A percentile compares a stretch with the other conserved stretches of the same genome.
Evolutionary conservation across 202 grass and related monocot genomes (phyloP).

Genomic region (Elaeis oleifera): DNA sequence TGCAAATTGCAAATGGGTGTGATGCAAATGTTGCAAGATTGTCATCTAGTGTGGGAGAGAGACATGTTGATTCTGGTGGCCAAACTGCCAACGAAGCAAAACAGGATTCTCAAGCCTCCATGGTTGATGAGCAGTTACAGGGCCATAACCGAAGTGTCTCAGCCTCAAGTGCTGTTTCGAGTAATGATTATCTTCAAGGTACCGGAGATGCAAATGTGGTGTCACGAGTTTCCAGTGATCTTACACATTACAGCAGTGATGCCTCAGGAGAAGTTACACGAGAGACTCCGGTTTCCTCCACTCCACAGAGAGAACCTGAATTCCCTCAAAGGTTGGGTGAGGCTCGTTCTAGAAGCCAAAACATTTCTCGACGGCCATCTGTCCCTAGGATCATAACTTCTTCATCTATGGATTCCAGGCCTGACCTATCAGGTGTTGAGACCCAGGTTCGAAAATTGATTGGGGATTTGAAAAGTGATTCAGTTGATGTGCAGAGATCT

Average conservation of each 20-base stretch:
- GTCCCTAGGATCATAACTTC: constrained; percentile 21
- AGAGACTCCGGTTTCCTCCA: constrained; percentile 36
- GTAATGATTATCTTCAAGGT: constrained; percentile 27
- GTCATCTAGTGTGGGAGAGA: constrained; percentile 33
- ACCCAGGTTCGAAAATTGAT: constrained; percentile 58
- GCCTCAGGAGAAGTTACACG: constrained; percentile 56
- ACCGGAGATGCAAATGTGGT: constrained; percentile 36
- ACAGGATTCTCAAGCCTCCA: constrained; percentile 35
- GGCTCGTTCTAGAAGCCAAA: constrained; percentile 31
- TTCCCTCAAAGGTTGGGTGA: constrained; percentile 40
- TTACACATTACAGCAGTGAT: constrained; percentile 71
- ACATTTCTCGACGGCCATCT: constrained; percentile 26
- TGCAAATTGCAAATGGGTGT: constrained; percentile 39
- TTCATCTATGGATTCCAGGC: constrained; percentile 44
- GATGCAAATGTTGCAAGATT: constrained; percentile 26
- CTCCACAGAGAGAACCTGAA: constrained; percentile 46
- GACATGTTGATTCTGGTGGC: constrained; percentile 27
- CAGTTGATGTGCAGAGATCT: constrained; percentile 40
- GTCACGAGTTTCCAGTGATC: constrained; percentile 46
- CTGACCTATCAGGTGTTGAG: constrained; percentile 66
- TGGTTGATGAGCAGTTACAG: constrained; percentile 28
- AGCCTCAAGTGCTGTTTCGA: constrained; percentile 33
- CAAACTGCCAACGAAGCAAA: constrained; percentile 31
- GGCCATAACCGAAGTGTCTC: constrained; percentile 29
- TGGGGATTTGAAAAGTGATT: constrained; percentile 68